These are phyloP conservation scores for Coemansia sp. DNA, from an alignment of 192 early-diverging fungal species.

Conservation along the genomic window DNA sequence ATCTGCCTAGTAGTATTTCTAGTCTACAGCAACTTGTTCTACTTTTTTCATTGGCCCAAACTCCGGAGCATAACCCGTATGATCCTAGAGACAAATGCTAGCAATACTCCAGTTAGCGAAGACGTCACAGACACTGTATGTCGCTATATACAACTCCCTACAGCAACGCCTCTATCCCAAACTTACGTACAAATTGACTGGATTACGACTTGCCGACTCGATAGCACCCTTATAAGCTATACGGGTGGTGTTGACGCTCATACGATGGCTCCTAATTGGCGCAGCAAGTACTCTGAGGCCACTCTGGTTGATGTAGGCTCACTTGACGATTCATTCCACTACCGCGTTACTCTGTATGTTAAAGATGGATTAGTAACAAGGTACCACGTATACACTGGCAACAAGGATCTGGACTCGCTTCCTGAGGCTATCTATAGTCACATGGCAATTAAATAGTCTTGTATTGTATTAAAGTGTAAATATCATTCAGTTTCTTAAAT, in stretches of 20 bases:
- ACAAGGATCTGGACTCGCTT: neutral
- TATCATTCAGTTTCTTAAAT: neutral
- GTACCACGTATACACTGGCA: neutral
- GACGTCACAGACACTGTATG: neutral
- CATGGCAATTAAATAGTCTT: neutral
- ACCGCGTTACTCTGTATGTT: conserved; percentile 1
- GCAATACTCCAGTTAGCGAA: too few species aligned
- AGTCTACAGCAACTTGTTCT: neutral
- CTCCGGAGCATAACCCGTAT: neutral
- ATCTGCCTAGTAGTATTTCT: neutral
- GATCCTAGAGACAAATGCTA: too few species aligned
- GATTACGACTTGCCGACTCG: neutral
- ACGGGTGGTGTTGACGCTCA: neutral
- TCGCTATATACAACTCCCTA: neutral
- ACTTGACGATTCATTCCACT: neutral
- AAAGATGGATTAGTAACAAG: neutral
- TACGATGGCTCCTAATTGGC: neutral
- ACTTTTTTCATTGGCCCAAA: conserved; percentile 1
- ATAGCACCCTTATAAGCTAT: neutral
- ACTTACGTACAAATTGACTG: conserved; percentile 1
- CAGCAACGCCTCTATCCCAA: neutral
- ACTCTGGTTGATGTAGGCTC: neutral
- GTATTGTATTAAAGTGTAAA: neutral
- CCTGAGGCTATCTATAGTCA: neutral
- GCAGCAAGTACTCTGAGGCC: neutral